These are phyloP conservation scores for Nymphaea colorata DNA, from an alignment of 164 flowering plant genomes.

Conservation along the genomic window DNA sequence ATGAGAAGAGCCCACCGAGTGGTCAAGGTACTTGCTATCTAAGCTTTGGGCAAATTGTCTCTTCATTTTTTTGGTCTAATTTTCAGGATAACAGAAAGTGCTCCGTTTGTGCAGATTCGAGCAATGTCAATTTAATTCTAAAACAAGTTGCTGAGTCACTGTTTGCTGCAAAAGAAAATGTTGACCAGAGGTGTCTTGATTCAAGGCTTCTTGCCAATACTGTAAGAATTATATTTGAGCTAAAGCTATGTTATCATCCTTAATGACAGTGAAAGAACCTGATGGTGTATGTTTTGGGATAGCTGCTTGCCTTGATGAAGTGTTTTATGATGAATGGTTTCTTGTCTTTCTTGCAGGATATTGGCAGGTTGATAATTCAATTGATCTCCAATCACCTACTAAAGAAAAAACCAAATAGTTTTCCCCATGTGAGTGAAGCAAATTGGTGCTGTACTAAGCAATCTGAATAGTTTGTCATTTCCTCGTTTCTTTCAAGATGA, in stretches of 20 bases:
- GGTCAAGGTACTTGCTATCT: not conserved
- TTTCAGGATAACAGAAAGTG: too few relatives aligned
- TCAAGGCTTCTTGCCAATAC: slow-evolving; percentile 28
- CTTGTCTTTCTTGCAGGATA: slow-evolving; percentile 28
- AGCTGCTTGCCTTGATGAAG: too few relatives aligned
- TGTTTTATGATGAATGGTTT: not conserved
- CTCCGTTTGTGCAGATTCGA: not conserved
- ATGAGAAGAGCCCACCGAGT: not conserved
- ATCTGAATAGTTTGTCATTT: too few relatives aligned
- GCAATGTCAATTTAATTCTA: not conserved
- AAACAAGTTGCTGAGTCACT: slow-evolving; percentile 29
- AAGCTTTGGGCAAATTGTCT: not conserved
- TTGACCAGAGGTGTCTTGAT: slow-evolving; percentile 33
- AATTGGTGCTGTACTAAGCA: not conserved
- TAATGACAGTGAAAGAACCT: not conserved
- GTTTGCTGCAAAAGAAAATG: slow-evolving; percentile 59
- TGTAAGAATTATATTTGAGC: slow-evolving; percentile 22
- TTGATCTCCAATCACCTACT: slow-evolving; percentile 32
- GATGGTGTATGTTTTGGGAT: too few relatives aligned
- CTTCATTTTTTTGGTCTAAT: not conserved
- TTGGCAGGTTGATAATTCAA: slow-evolving; percentile 22
- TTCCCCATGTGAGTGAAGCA: slow-evolving; percentile 36
- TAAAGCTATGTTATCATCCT: not conserved
- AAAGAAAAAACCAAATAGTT: slow-evolving; percentile 24
- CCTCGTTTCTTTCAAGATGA: too few relatives aligned